These are phyloP conservation scores for Eimeria tenella DNA, from an alignment of 169 alveolate species.

Conservation along the genomic window DNA sequence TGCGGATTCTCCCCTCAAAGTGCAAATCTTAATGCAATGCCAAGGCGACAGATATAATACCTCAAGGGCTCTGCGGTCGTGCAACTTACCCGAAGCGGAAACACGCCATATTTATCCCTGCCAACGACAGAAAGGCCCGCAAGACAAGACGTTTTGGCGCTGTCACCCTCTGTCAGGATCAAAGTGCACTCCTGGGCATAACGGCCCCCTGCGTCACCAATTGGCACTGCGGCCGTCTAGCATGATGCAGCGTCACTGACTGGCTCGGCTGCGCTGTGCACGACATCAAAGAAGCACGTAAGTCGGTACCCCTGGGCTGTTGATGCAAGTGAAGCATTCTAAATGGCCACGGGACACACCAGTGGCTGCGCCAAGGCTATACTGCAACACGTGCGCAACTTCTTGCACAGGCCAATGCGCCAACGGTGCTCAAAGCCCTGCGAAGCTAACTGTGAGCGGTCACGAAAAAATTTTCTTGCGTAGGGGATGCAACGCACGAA, in stretches of 20 bases:
- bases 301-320: too few species aligned
- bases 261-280: not conserved
- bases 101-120: conserved; percentile 98
- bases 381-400: not conserved
- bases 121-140: conserved; percentile 99
- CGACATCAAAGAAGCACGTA: not conserved
- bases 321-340: not conserved
- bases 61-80: too few species aligned
- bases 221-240: not conserved
- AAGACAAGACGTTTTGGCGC: conserved; percentile 99
- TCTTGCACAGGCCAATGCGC: not conserved
- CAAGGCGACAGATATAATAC: too few species aligned
- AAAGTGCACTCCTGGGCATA: conserved; percentile 96
- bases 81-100: conserved; percentile 92
- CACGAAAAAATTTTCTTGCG: too few species aligned
- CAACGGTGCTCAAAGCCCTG: too few species aligned
- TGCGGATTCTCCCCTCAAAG: too few species aligned
- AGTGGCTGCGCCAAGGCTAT: too few species aligned
- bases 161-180: conserved; percentile 99
- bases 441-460: too few species aligned
- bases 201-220: conserved; percentile 91
- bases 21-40: too few species aligned
- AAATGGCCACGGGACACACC: not conserved
- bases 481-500: not conserved
- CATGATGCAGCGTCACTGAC: not conserved